Evolutionary conservation across 176 grass and related monocot genomes (phyloP), one percentile per base, ranked within the genome.

Genomic region (Oryza rufipogon): DNA sequence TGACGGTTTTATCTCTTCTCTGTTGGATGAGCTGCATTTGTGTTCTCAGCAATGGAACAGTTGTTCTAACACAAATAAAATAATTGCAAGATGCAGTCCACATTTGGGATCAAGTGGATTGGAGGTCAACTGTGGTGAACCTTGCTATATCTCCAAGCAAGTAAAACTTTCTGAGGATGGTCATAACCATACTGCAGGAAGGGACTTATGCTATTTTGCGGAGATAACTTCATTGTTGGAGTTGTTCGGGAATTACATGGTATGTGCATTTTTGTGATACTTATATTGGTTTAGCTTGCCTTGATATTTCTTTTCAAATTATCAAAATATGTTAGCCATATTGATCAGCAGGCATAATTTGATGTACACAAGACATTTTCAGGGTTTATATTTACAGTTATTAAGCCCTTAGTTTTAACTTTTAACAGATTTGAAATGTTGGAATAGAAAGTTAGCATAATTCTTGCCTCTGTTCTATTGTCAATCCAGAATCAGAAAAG

Each of bases 191-290:
- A 14, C 70, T 90, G 73, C 75, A 34, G 77, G 34, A 80, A 83
- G 87, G 77, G 68, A 75, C 42, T 70, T 93, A 42, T 98, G 91
- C 85, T 92, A 92, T 83, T 89, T 90, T 15, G 61, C 58, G 0
- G 96, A 98, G 66, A 82, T 95, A 68, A 73, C 95, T 86, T 98
- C 96, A 76, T 87, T 91, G 78, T 60, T 98, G 23, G 96, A 98
- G 86, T 89, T 98, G 61, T 89, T 98, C 81, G 92, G 91, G 34
- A 82, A 56, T 42, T 95, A 98, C 85, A 98, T 98, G 96, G 96
- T 98, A 98, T 69, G 73, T 20, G 60, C 30, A 81, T 83, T 47
- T 85, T 83, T 88, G 9, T 47, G 3, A 41, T 30, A 33, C 76
- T 26, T 83, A 22, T 38, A 56, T 68, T 9, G 70, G 72, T 84